These are phyloP conservation scores for Chamaecyparis obtusa DNA, from an alignment of 75 land plant species.

Conservation along the genomic window DNA sequence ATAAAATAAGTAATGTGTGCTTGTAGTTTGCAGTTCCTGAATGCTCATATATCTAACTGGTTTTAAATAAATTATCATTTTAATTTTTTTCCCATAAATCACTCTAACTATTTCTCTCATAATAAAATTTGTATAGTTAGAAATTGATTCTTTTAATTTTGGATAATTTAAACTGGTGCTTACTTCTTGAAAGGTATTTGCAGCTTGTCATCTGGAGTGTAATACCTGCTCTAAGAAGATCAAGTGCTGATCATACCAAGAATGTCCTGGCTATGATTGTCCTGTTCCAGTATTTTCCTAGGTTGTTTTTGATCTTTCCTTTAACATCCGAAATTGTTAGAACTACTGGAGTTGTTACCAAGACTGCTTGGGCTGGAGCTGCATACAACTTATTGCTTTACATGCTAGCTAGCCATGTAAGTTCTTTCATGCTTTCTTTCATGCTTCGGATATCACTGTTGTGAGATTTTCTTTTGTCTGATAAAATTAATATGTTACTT, in stretches of 20 bases:
- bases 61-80: neutral
- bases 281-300: constrained; percentile 66
- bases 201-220: constrained; percentile 73
- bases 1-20: neutral
- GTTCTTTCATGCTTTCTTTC: constrained; percentile 6
- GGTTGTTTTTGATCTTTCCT: constrained; percentile 71
- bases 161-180: neutral
- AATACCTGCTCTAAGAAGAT: constrained; percentile 44
- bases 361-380: constrained; percentile 92
- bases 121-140: neutral
- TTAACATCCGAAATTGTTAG: constrained; percentile 58
- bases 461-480: neutral
- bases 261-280: constrained; percentile 63
- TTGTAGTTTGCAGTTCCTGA: neutral
- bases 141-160: neutral
- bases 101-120: too few relatives aligned
- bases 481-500: neutral
- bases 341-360: constrained; percentile 67
- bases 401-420: constrained; percentile 87
- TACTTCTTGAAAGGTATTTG: constrained; percentile 4
- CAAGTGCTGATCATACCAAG: constrained; percentile 52
- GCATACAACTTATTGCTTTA: constrained; percentile 75
- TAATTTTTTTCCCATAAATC: neutral
- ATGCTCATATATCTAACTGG: neutral
- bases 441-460: neutral